Conservation (phyloP, 2,329 filamentous ascomycete genomes). For the Pseudogymnoascus sp. region DNA sequence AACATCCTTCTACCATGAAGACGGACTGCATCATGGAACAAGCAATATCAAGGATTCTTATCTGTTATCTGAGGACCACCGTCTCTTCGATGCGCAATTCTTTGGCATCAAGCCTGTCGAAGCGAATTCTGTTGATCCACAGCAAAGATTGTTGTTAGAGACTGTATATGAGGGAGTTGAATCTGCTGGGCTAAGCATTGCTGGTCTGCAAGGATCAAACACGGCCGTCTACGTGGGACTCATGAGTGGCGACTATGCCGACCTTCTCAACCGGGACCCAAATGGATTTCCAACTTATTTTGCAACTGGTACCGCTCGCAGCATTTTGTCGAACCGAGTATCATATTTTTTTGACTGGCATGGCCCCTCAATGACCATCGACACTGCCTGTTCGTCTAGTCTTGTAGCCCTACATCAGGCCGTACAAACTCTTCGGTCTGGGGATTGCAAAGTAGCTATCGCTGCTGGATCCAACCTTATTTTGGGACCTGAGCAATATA, state of each 20-base stretch:
- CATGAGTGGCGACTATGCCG: background rate
- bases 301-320: background rate
- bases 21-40: background rate
- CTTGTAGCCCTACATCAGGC: constrained; percentile 46
- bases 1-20: background rate
- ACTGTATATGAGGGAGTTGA: constrained; percentile 24
- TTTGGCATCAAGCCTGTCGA: constrained; percentile 17
- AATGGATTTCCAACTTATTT: constrained; percentile 18
- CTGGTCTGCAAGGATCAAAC: constrained; percentile 8
- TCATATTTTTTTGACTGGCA: constrained; percentile 20
- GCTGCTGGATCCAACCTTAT: constrained; percentile 14
- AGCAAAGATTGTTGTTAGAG: constrained; percentile 24
- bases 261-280: constrained; percentile 16
- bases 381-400: constrained; percentile 28
- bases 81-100: constrained; percentile 18
- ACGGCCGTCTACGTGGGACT: background rate
- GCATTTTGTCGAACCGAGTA: constrained; percentile 17
- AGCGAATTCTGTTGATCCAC: constrained; percentile 25
- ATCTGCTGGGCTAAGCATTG: constrained; percentile 17
- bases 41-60: constrained; percentile 12
- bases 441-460: constrained; percentile 23
- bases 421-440: constrained; percentile 27
- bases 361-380: constrained; percentile 14
- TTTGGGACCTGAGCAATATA: constrained; percentile 18
- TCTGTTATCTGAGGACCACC: constrained; percentile 14